Conservation (phyloP, 371 early-diverging fungal genomes). For the Mucor indicus region DNA sequence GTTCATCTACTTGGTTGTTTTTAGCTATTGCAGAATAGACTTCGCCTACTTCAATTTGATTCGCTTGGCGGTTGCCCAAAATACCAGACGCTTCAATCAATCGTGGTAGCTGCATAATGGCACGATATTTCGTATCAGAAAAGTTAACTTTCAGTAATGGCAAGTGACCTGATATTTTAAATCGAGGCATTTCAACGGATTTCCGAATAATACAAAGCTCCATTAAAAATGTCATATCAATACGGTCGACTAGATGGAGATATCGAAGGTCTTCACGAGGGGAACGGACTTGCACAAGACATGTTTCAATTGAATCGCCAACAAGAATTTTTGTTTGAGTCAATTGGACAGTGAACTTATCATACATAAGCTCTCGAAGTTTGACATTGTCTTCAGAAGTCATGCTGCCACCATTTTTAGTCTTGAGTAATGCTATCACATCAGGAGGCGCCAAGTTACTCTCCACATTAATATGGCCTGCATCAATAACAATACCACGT, state of each 20-base stretch:
- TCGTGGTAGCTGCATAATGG: slow-evolving; percentile 74
- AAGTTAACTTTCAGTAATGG: slow-evolving; percentile 88
- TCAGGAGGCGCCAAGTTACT: slow-evolving; percentile 78
- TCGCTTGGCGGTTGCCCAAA: slow-evolving; percentile 3
- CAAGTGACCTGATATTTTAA: slow-evolving; percentile 80
- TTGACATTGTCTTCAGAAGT: slow-evolving; percentile 65
- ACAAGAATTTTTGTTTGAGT: slow-evolving; percentile 83
- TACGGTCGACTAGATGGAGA: slow-evolving; percentile 83
- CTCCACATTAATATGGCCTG: slow-evolving; percentile 88
- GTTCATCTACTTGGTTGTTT: slow-evolving; percentile 13
- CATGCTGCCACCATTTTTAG: slow-evolving; percentile 60
- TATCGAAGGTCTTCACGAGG: slow-evolving; percentile 42
- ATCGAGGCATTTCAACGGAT: slow-evolving; percentile 68
- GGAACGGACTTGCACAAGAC: slow-evolving; percentile 64
- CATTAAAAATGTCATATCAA: slow-evolving; percentile 79
- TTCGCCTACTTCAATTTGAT: not conserved
- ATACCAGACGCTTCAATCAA: slow-evolving; percentile 59
- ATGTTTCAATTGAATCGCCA: slow-evolving; percentile 73
- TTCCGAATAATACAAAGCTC: slow-evolving; percentile 87
- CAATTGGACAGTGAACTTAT: slow-evolving; percentile 81
- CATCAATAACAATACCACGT: slow-evolving; percentile 84
- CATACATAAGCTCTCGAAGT: slow-evolving; percentile 85
- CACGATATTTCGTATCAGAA: slow-evolving; percentile 92
- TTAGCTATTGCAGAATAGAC: not conserved
- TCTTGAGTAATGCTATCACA: slow-evolving; percentile 64